A percentile compares a stretch with the other conserved stretches of the same genome.
Conservation (phyloP, 1,284 basidiomycete genomes). For the Puccinia coronata region DNA sequence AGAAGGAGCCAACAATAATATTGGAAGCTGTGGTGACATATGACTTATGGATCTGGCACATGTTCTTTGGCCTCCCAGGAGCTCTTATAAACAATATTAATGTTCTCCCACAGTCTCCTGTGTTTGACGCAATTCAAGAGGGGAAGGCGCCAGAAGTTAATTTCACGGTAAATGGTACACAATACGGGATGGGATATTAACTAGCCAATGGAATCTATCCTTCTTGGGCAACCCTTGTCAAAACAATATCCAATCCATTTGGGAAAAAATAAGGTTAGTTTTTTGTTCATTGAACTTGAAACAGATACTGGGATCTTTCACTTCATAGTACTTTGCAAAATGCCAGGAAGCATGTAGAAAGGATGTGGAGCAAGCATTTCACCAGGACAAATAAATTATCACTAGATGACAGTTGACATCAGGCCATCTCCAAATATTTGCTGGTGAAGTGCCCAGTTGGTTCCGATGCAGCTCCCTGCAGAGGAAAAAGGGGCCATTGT, state of each 20-base stretch:
- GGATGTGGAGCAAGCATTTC: constrained; percentile 21
- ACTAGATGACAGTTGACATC: too few relatives aligned
- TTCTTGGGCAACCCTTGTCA: too few relatives aligned
- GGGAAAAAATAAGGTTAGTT: background rate
- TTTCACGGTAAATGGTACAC: background rate
- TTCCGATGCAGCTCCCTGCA: too few relatives aligned
- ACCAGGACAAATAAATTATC: too few relatives aligned
- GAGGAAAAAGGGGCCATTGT: too few relatives aligned
- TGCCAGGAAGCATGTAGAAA: background rate
- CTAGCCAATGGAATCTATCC: background rate
- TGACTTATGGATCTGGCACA: background rate
- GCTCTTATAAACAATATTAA: background rate
- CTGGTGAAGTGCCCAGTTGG: too few relatives aligned
- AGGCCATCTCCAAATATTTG: too few relatives aligned
- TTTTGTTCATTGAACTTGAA: background rate
- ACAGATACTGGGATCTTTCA: background rate
- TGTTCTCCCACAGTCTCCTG: background rate
- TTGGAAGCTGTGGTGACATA: background rate
- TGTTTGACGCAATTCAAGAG: background rate
- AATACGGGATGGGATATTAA: background rate
- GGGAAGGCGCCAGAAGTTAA: background rate
- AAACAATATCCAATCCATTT: background rate
- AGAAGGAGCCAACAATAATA: background rate
- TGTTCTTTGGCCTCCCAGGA: background rate
- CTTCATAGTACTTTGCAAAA: background rate